Evolutionary conservation across 345 rosid species (phyloP), one percentile per base, ranked within the genome.

Genomic region (Syzygium aqueum): DNA sequence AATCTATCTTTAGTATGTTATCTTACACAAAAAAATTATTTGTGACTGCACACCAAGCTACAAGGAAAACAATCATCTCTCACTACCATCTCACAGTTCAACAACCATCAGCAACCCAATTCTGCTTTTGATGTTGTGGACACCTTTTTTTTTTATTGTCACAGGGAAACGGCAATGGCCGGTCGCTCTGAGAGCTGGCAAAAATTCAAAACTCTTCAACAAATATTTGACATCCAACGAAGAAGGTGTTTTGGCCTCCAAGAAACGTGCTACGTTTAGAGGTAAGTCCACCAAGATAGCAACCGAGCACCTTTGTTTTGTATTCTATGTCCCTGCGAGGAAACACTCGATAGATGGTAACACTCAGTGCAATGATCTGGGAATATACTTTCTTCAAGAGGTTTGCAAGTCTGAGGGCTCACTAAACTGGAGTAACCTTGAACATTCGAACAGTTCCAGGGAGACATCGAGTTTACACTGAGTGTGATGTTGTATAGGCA

Each of bases 371-470:
- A 87, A 89, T 95, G 96, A 28, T 91, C 88, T 15, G 98, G 98
- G 90, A 90, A 92, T 89, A 97, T 92, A 49, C 86, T 90, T 88
- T 91, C 94, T 90, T 89, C 89, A 33, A 95, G 91, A 63, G 94
- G 90, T 88, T 94, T 91, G 89, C 99, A 97, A 57, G 91, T 90
- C 87, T 94, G 94, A 22, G 99, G 99, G 54, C 90, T 91, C 89
- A 97, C 98, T 61, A 89, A 89, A 78, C 94, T 90, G 51, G 99
- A 97, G 87, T 93, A 97, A 28, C 99, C 99, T 89, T 91, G 91
- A 88, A 96, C 87, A 89, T 90, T 77, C 3, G 99, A 94, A 88
- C 99, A 97, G 88, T 91, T 93, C 99, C 99, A 97, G 1, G 98
- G 94, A 86, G 93, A 50, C 90, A 88, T 89, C 77, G 93, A 88